These are phyloP conservation scores for Cyclaneusma minus DNA, from an alignment of 2,329 filamentous ascomycete species.

Conservation along the genomic window DNA sequence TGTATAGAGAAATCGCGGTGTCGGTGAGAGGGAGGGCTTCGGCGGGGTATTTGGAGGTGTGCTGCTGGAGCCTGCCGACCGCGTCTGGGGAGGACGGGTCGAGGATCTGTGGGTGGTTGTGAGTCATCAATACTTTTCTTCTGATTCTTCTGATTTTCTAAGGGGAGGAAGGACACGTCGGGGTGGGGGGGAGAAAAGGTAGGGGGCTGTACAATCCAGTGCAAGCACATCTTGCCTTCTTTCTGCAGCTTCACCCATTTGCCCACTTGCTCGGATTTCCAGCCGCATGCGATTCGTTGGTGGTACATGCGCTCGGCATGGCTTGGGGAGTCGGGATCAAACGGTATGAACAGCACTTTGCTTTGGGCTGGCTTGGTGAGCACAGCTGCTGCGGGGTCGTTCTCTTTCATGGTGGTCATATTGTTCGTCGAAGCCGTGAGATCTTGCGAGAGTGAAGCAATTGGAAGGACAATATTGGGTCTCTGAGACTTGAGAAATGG, in stretches of 20 bases:
- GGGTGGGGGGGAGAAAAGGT: too few relatives aligned
- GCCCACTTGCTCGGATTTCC: slow-evolving; percentile 23
- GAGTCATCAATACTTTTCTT: slow-evolving; percentile 1
- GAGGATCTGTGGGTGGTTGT: slow-evolving; percentile 7
- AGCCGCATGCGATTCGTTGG: slow-evolving; percentile 30
- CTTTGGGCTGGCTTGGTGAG: too few relatives aligned
- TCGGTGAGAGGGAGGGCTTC: slow-evolving; percentile 9
- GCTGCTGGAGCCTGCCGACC: slow-evolving; percentile 5
- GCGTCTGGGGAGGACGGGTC: slow-evolving; percentile 6
- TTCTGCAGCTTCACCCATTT: slow-evolving; percentile 8
- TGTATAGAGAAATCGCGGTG: slow-evolving; percentile 6
- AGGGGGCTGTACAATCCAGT: slow-evolving; percentile 15
- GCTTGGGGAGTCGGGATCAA: slow-evolving; percentile 23
- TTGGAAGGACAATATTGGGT: too few relatives aligned
- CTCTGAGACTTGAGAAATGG: too few relatives aligned
- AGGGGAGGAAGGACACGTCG: slow-evolving; percentile 3
- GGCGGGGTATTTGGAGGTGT: slow-evolving; percentile 7
- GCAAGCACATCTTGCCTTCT: slow-evolving; percentile 7
- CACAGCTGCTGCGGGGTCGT: too few relatives aligned
- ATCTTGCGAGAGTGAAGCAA: too few relatives aligned
- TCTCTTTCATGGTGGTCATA: too few relatives aligned
- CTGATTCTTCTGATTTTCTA: slow-evolving; percentile 1
- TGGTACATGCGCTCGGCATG: slow-evolving; percentile 25
- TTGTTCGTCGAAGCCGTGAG: too few relatives aligned
- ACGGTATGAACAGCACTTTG: slow-evolving; percentile 25